phyloP scores from a whole-genome alignment of 768 basidiomycete species.

The Boletellus emodensis region DNA sequence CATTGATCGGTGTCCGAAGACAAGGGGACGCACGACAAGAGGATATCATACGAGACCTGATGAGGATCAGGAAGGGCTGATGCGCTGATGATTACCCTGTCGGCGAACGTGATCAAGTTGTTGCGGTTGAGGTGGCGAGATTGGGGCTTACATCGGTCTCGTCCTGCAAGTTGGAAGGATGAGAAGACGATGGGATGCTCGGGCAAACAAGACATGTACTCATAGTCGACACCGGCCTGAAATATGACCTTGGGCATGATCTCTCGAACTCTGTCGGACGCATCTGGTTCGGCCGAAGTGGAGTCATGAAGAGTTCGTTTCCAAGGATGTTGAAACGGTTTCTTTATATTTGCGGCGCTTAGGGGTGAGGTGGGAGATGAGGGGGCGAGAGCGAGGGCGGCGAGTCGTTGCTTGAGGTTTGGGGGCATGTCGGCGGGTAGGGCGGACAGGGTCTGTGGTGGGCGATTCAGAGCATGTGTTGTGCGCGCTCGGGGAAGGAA shows the following conservation, averaged over 20 bases:
- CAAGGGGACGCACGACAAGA: slow-evolving; percentile 56
- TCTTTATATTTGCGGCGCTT: slow-evolving; percentile 22
- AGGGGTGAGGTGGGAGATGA: slow-evolving; percentile 45
- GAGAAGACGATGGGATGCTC: slow-evolving; percentile 10
- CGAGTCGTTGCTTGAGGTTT: slow-evolving; percentile 63
- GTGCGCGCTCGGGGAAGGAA: not conserved
- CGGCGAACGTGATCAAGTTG: slow-evolving; percentile 7
- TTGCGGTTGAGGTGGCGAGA: not conserved
- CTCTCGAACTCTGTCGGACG: slow-evolving; percentile 50
- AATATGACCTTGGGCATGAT: slow-evolving; percentile 73
- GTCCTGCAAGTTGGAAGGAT: slow-evolving; percentile 48
- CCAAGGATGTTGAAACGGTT: slow-evolving; percentile 53
- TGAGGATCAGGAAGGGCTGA: slow-evolving; percentile 79
- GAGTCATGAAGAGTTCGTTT: slow-evolving; percentile 35
- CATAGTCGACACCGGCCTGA: slow-evolving; percentile 86
- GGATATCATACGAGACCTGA: slow-evolving; percentile 70
- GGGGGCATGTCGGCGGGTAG: slow-evolving; percentile 25
- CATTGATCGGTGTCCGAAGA: slow-evolving; percentile 2
- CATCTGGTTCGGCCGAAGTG: slow-evolving; percentile 25
- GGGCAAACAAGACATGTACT: slow-evolving; percentile 48
- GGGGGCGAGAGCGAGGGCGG: slow-evolving; percentile 53
- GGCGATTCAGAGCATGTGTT: not conserved
- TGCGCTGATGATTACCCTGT: slow-evolving; percentile 81
- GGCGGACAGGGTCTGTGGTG: not conserved
- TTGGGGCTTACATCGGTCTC: slow-evolving; percentile 68